Evolutionary conservation across 345 rosid species (phyloP).

Genomic region (Gossypium ekmanianum): DNA sequence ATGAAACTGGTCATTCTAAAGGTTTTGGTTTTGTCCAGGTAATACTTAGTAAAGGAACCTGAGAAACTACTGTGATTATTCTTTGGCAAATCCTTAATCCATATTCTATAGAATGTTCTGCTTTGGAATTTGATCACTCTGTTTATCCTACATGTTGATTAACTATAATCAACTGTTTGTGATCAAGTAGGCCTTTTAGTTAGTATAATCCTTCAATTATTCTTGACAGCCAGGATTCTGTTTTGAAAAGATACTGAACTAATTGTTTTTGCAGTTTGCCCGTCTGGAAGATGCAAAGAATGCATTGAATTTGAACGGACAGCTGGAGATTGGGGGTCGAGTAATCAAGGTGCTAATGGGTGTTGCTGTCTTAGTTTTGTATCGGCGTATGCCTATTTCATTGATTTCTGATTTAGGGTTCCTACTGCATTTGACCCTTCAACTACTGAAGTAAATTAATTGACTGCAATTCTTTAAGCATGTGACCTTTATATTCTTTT

Average conservation of each 20-base stretch:
- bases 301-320: conserved; percentile 85
- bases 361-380: not conserved
- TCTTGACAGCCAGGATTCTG: not conserved
- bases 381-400: not conserved
- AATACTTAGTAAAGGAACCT: conserved; percentile 4
- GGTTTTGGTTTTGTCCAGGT: conserved; percentile 99
- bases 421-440: not conserved
- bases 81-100: not conserved
- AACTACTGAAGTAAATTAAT: not conserved
- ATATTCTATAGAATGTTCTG: not conserved
- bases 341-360: conserved; percentile 60
- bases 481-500: not conserved
- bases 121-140: not conserved
- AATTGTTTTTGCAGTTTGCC: conserved; percentile 50
- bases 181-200: not conserved
- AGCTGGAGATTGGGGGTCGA: conserved; percentile 84
- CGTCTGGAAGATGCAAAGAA: conserved; percentile 94
- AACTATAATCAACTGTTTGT: not conserved
- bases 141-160: not conserved
- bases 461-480: not conserved
- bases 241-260: not conserved
- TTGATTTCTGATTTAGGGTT: not conserved
- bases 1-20: conserved; percentile 84
- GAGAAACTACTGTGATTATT: not conserved
- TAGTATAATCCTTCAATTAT: not conserved